Percentiles rank a stretch among this genome's conserved stretches.
Conservation (phyloP, 371 early-diverging fungal species). For the Mortierella sp. region DNA sequence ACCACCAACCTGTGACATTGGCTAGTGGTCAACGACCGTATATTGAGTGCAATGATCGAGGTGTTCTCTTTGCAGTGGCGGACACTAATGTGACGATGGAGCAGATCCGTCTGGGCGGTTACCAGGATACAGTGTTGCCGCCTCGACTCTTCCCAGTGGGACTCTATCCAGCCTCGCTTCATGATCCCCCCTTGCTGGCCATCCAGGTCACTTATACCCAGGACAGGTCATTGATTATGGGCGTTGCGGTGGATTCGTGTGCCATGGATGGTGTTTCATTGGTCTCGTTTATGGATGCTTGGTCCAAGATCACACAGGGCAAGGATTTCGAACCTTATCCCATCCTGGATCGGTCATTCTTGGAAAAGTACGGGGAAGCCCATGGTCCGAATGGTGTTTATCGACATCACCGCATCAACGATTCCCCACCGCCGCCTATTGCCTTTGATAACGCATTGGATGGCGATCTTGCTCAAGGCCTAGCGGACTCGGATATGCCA, state of each 20-base stretch:
- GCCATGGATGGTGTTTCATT: constrained; percentile 46
- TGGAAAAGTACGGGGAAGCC: constrained; percentile 24
- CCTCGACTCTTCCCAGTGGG: constrained; percentile 48
- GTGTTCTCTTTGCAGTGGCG: constrained; percentile 50
- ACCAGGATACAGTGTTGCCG: constrained; percentile 40
- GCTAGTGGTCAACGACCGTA: constrained; percentile 12
- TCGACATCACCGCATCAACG: constrained; percentile 44
- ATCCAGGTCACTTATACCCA: constrained; percentile 52
- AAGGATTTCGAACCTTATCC: constrained; percentile 48
- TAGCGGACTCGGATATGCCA: constrained; percentile 25
- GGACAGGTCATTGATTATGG: constrained; percentile 46
- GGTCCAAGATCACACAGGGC: constrained; percentile 51
- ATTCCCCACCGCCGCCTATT: constrained; percentile 49
- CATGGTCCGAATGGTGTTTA: constrained; percentile 21
- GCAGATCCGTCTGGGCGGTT: constrained; percentile 36
- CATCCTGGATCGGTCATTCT: constrained; percentile 28
- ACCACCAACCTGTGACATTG: background rate
- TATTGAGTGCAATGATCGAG: constrained; percentile 52
- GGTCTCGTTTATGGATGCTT: constrained; percentile 52
- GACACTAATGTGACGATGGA: constrained; percentile 29
- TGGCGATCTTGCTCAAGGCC: constrained; percentile 19
- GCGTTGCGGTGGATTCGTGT: constrained; percentile 47
- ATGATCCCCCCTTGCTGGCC: constrained; percentile 42
- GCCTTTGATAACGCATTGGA: constrained; percentile 41
- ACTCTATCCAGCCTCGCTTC: constrained; percentile 50